Evolutionary conservation across 2,329 filamentous ascomycete species (phyloP).

Genomic region (Amauroascus verrucosus): DNA sequence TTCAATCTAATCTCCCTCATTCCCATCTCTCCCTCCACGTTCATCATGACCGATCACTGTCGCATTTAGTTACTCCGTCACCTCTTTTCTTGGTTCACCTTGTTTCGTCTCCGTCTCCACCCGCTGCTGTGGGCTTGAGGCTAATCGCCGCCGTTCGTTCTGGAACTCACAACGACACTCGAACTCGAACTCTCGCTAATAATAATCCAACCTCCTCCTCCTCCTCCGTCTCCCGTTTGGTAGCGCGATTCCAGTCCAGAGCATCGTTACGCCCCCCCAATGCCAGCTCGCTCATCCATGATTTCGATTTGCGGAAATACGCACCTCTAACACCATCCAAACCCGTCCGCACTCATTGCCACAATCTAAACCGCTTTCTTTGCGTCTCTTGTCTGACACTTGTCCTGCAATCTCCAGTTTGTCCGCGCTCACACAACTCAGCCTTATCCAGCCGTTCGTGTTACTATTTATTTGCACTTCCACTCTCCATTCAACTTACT

Average conservation of each 20-base stretch:
- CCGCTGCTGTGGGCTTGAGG: conserved; percentile 5
- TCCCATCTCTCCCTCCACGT: not conserved
- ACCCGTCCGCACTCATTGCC: not conserved
- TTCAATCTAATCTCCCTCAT: not conserved
- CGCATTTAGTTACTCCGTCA: not conserved
- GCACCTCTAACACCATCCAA: not conserved
- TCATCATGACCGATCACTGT: not conserved
- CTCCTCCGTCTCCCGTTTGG: not conserved
- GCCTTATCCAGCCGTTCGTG: not conserved
- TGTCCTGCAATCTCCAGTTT: not conserved
- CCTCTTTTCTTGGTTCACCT: not conserved
- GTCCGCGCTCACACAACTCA: not conserved
- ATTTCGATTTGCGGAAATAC: not conserved
- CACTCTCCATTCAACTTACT: not conserved
- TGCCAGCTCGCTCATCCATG: not conserved
- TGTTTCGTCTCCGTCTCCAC: conserved; percentile 11
- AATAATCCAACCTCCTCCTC: not conserved
- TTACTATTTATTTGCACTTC: not conserved
- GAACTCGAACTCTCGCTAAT: conserved; percentile 7
- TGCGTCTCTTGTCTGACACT: not conserved
- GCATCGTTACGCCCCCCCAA: not conserved
- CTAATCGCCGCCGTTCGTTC: conserved; percentile 11
- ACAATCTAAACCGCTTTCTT: not conserved
- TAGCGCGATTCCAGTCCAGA: not conserved
- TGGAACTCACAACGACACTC: conserved; percentile 3